A percentile compares a stretch with the other conserved stretches of the same genome.
Evolutionary conservation across 495 filamentous ascomycete genomes (phyloP).

Genomic region (Ramalina peruviana): DNA sequence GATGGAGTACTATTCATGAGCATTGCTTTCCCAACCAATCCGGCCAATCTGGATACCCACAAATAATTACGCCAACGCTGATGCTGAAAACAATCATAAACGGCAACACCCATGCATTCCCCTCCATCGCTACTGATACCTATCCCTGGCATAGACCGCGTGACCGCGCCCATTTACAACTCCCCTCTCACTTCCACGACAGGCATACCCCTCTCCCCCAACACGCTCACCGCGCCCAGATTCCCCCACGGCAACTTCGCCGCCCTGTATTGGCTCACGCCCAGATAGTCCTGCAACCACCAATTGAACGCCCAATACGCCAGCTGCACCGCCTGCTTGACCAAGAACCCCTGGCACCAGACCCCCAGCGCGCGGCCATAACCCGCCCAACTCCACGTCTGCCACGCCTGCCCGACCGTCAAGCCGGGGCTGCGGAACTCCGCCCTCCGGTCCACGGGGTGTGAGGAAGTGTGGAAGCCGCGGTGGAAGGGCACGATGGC

Average conservation of each 20-base stretch:
- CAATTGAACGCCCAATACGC: slow-evolving; percentile 13
- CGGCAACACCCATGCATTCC: too few relatives aligned
- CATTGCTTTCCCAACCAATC: too few relatives aligned
- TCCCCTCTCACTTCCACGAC: neutral
- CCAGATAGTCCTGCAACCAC: slow-evolving; percentile 9
- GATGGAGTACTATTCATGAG: too few relatives aligned
- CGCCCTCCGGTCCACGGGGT: neutral
- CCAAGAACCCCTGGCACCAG: slow-evolving; percentile 9
- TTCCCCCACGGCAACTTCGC: slow-evolving; percentile 10
- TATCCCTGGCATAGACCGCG: too few relatives aligned
- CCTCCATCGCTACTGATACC: too few relatives aligned
- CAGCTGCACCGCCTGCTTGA: slow-evolving; percentile 12
- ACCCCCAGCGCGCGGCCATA: slow-evolving; percentile 9
- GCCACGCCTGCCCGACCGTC: slow-evolving; percentile 9
- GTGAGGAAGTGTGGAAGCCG: neutral
- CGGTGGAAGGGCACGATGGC: slow-evolving; percentile 15
- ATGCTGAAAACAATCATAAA: too few relatives aligned
- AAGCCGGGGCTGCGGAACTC: slow-evolving; percentile 10
- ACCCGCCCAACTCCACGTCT: slow-evolving; percentile 6
- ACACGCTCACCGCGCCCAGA: neutral
- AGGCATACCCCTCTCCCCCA: neutral
- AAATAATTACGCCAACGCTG: too few relatives aligned
- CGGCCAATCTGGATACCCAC: too few relatives aligned
- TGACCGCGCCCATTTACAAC: neutral
- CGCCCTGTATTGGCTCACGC: slow-evolving; percentile 2